phyloP scores from a whole-genome alignment of 176 grass and related monocot genomes.

The Phragmites australis region DNA sequence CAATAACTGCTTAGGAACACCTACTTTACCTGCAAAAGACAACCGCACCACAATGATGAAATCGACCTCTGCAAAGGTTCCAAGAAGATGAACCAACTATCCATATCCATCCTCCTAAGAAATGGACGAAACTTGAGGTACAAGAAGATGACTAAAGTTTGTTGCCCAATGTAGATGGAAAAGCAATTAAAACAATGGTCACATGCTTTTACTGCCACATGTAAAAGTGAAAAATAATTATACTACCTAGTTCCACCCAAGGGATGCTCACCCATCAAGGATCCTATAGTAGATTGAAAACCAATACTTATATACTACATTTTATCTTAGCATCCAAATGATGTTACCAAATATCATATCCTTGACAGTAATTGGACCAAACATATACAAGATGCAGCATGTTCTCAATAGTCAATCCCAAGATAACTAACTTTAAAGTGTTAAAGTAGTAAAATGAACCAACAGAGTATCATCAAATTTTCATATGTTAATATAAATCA shows the following conservation, averaged over 20 bases:
- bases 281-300: not conserved
- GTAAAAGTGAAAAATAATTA: not conserved
- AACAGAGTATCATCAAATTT: not conserved
- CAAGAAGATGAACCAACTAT: slow-evolving; percentile 36
- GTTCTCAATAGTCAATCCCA: not conserved
- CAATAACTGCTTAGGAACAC: slow-evolving; percentile 84
- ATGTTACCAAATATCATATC: too few relatives aligned
- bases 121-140: slow-evolving; percentile 18
- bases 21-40: slow-evolving; percentile 77
- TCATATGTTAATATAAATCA: not conserved
- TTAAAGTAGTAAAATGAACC: slow-evolving; percentile 19
- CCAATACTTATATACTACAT: not conserved
- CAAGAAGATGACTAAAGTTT: not conserved
- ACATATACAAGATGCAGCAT: not conserved
- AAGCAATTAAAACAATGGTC: not conserved
- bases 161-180: not conserved
- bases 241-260: slow-evolving; percentile 4
- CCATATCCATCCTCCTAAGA: slow-evolving; percentile 10
- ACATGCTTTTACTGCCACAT: not conserved
- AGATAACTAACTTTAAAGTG: slow-evolving; percentile 7
- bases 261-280: slow-evolving; percentile 3
- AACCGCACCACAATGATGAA: slow-evolving; percentile 55
- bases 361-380: not conserved
- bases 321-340: not conserved
- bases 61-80: slow-evolving; percentile 44